Evolutionary conservation across 768 basidiomycete species (phyloP).

Genomic region (Boletus reticuloceps): DNA sequence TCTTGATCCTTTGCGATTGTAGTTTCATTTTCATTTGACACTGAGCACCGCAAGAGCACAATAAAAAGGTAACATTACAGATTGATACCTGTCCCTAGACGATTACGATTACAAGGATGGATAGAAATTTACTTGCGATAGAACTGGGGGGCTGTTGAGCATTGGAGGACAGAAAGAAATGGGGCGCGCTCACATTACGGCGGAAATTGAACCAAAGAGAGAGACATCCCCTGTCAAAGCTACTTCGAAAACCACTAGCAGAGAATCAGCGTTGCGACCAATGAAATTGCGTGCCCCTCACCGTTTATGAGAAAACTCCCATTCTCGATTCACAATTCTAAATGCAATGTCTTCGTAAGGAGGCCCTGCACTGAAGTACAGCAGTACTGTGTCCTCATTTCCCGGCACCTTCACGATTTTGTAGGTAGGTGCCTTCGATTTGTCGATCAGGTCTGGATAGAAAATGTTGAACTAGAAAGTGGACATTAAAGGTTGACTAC

Average conservation of each 20-base stretch:
- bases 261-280: slow-evolving; percentile 10
- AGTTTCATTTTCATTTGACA: slow-evolving; percentile 13
- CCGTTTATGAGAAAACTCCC: slow-evolving; percentile 99
- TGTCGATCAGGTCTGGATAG: slow-evolving; percentile 99
- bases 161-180: slow-evolving; percentile 6
- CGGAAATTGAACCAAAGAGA: slow-evolving; percentile 97
- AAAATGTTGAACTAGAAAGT: slow-evolving; percentile 84
- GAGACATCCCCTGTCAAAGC: slow-evolving; percentile 94
- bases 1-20: slow-evolving; percentile 5
- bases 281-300: slow-evolving; percentile 31
- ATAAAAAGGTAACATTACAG: slow-evolving; percentile 29
- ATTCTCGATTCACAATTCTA: slow-evolving; percentile 94
- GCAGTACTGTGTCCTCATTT: slow-evolving; percentile 90
- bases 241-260: slow-evolving; percentile 87
- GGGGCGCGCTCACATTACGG: slow-evolving; percentile 67
- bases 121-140: slow-evolving; percentile 64
- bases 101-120: slow-evolving; percentile 16
- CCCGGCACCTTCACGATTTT: slow-evolving; percentile 92
- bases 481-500: slow-evolving; percentile 9
- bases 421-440: slow-evolving; percentile 94
- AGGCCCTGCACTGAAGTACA: slow-evolving; percentile 94
- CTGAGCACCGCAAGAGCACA: slow-evolving; percentile 13
- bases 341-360: slow-evolving; percentile 99
- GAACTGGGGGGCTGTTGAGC: slow-evolving; percentile 47
- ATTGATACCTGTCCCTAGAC: slow-evolving; percentile 19